Percentiles rank a stretch among this genome's conserved stretches.
Evolutionary conservation across 2,329 filamentous ascomycete species (phyloP).

Genomic region (Xylaria sp.): DNA sequence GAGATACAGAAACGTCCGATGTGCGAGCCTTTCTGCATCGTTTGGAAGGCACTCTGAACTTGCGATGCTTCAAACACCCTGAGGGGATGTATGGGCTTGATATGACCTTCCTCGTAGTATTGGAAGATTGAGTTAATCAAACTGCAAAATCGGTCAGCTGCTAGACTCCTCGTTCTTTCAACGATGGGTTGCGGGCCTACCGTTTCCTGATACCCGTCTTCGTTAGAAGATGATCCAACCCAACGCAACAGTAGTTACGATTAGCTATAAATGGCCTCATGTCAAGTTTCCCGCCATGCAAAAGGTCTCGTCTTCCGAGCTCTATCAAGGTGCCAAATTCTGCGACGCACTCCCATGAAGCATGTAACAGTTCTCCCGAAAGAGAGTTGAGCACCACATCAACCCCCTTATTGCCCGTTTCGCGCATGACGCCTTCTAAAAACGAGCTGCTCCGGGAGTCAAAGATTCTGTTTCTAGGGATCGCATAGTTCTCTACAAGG

Average conservation of each 20-base stretch:
- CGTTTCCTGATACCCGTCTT: too few relatives aligned
- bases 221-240: too few relatives aligned
- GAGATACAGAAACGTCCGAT: slow-evolving; percentile 7
- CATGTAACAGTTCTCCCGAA: slow-evolving; percentile 55
- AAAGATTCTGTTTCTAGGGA: slow-evolving; percentile 40
- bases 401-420: slow-evolving; percentile 38
- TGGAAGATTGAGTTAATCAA: not conserved
- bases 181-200: too few relatives aligned
- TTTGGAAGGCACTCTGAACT: slow-evolving; percentile 9
- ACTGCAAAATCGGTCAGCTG: too few relatives aligned
- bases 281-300: slow-evolving; percentile 54
- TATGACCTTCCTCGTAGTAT: not conserved
- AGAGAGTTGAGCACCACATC: slow-evolving; percentile 55
- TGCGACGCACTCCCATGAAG: slow-evolving; percentile 58
- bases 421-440: slow-evolving; percentile 35
- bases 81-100: not conserved
- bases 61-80: not conserved
- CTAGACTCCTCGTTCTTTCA: too few relatives aligned
- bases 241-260: slow-evolving; percentile 51
- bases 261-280: slow-evolving; percentile 58
- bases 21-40: slow-evolving; percentile 10
- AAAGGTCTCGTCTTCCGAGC: slow-evolving; percentile 58
- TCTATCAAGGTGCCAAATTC: slow-evolving; percentile 59
- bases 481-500: slow-evolving; percentile 32
- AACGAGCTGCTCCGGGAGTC: slow-evolving; percentile 39